phyloP scores from a whole-genome alignment of 257 asterid species.

The Solanum chilense region DNA sequence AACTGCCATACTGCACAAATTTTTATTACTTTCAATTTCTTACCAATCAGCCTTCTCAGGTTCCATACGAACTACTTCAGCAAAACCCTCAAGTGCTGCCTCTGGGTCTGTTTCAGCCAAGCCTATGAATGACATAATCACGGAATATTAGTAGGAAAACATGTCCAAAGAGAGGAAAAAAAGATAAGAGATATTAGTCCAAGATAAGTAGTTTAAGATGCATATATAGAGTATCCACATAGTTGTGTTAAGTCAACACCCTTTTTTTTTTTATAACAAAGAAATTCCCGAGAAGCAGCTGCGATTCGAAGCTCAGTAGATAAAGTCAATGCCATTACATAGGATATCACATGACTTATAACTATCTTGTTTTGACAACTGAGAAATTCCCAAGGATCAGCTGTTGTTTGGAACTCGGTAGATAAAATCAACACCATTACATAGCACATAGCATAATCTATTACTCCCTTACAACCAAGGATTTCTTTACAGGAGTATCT shows the following conservation, averaged over 20 bases:
- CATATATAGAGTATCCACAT: not conserved
- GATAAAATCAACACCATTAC: not conserved
- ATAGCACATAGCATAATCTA: not conserved
- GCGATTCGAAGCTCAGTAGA: not conserved
- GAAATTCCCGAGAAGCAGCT: not conserved
- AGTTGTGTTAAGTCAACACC: not conserved
- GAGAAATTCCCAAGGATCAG: not conserved
- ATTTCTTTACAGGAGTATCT: not conserved
- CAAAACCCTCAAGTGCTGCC: constrained; percentile 91
- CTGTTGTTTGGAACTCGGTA: not conserved
- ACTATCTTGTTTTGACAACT: not conserved
- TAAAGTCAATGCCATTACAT: not conserved
- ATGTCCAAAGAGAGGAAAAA: not conserved
- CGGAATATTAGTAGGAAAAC: not conserved
- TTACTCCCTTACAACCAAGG: not conserved
- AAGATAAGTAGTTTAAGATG: not conserved
- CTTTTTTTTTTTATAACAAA: not conserved
- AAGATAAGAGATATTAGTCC: not conserved
- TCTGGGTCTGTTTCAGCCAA: constrained; percentile 86
- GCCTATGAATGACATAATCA: constrained; percentile 30
- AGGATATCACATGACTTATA: not conserved
- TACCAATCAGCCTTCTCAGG: constrained; percentile 97
- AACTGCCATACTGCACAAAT: not conserved
- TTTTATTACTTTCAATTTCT: not conserved
- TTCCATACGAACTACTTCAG: constrained; percentile 88